A percentile compares a stretch with the other conserved stretches of the same genome.
Conservation (phyloP, 2,329 filamentous ascomycete species). For the Cadophora gregata region DNA sequence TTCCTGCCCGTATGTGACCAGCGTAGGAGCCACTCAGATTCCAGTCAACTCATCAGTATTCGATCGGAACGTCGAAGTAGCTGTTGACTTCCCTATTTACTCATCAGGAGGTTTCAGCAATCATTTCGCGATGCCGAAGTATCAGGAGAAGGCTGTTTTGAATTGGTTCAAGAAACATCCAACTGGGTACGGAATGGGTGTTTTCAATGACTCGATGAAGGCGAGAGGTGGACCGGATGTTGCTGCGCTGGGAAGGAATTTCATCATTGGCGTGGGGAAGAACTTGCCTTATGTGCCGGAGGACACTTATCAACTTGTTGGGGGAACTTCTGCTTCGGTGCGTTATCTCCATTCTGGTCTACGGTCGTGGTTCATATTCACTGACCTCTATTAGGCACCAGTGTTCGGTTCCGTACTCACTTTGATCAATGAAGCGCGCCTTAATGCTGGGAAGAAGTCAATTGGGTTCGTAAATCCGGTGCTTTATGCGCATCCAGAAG, state of each 20-base stretch:
- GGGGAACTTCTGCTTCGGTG: constrained; percentile 7
- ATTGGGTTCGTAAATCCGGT: constrained; percentile 20
- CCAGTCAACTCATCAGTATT: constrained; percentile 44
- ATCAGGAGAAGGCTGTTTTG: constrained; percentile 48
- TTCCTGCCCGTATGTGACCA: constrained; percentile 57
- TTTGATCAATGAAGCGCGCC: constrained; percentile 21
- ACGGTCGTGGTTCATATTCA: not conserved
- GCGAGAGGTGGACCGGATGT: too few species aligned
- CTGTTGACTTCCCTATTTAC: constrained; percentile 73
- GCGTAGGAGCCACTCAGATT: constrained; percentile 58
- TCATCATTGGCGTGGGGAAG: too few species aligned
- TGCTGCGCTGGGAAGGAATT: too few species aligned
- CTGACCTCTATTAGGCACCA: not conserved
- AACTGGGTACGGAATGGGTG: constrained; percentile 35
- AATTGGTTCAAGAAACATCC: constrained; percentile 38
- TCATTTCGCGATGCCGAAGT: constrained; percentile 54
- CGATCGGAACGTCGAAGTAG: constrained; percentile 38
- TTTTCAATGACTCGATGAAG: too few species aligned
- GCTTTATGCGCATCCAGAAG: constrained; percentile 15
- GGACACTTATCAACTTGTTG: constrained; percentile 12
- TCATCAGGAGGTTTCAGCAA: constrained; percentile 75
- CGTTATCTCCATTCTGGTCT: not conserved
- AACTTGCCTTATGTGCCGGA: constrained; percentile 21
- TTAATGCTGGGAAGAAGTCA: constrained; percentile 9
- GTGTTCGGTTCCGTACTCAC: constrained; percentile 19